These are phyloP conservation scores for Dalbergia oliveri DNA, from an alignment of 306 rosid species.

Conservation along the genomic window DNA sequence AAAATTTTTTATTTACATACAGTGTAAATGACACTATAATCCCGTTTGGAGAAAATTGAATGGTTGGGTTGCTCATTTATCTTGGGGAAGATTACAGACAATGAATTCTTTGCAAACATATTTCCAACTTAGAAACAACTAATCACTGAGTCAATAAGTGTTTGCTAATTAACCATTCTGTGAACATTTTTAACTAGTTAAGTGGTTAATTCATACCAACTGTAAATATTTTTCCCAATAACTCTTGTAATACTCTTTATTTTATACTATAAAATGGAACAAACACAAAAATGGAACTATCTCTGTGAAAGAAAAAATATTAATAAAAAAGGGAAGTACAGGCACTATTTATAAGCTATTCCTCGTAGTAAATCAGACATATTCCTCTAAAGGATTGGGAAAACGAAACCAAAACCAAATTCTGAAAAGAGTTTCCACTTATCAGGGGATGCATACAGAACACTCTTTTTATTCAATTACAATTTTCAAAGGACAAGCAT, in stretches of 20 bases:
- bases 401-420: slow-evolving; percentile 26
- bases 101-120: neutral
- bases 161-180: neutral
- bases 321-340: neutral
- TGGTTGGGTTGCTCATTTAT: neutral
- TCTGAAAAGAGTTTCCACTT: slow-evolving; percentile 8
- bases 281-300: neutral
- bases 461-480: slow-evolving; percentile 13
- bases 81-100: neutral
- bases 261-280: slow-evolving; percentile 11
- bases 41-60: neutral
- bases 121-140: neutral
- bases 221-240: neutral
- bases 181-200: neutral
- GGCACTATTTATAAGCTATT: neutral
- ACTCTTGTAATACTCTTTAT: neutral
- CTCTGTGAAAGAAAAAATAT: slow-evolving; percentile 16
- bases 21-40: neutral
- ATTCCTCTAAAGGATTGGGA: slow-evolving; percentile 20
- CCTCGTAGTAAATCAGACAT: neutral
- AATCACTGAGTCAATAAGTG: neutral
- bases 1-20: neutral
- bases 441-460: slow-evolving; percentile 5
- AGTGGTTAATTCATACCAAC: neutral
- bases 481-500: slow-evolving; percentile 15